phyloP scores from a whole-genome alignment of 2,329 filamentous ascomycete genomes.

The Ceratocystis huliohia region DNA sequence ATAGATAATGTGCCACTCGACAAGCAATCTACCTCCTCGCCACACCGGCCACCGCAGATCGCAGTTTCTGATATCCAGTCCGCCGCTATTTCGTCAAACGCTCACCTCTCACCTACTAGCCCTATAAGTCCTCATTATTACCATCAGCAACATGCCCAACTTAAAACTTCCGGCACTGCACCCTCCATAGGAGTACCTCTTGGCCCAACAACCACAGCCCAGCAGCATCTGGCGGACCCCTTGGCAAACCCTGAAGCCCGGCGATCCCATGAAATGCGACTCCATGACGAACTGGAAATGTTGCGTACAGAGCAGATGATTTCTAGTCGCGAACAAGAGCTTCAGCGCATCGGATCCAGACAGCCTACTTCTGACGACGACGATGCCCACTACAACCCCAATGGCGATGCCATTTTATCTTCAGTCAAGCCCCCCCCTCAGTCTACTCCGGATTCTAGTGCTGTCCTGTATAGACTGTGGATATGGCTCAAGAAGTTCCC shows the following conservation, averaged over 20 bases:
- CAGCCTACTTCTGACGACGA: conserved; percentile 22
- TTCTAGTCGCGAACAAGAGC: conserved; percentile 29
- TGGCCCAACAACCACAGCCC: conserved; percentile 12
- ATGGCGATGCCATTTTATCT: conserved; percentile 3
- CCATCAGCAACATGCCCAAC: conserved; percentile 8
- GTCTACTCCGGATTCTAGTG: conserved; percentile 23
- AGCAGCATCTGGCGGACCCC: conserved; percentile 4
- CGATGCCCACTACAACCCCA: conserved; percentile 24
- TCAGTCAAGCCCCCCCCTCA: conserved; percentile 17
- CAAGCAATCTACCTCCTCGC: conserved; percentile 11
- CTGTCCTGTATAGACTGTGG: conserved; percentile 33
- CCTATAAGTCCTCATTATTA: conserved; percentile 12
- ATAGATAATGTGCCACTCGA: conserved; percentile 9
- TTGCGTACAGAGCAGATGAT: conserved; percentile 36
- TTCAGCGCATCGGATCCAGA: conserved; percentile 15
- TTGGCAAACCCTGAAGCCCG: conserved; percentile 11
- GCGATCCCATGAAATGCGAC: conserved; percentile 24
- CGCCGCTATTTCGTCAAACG: not conserved
- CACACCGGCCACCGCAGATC: conserved; percentile 13
- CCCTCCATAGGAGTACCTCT: conserved; percentile 14
- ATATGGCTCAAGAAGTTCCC: conserved; percentile 37
- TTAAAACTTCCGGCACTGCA: not conserved
- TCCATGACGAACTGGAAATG: conserved; percentile 39
- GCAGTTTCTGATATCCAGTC: conserved; percentile 4
- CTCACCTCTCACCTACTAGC: conserved; percentile 18